Evolutionary conservation across 805 yeast species (phyloP).

Genomic region (Lipomyces yamadae): DNA sequence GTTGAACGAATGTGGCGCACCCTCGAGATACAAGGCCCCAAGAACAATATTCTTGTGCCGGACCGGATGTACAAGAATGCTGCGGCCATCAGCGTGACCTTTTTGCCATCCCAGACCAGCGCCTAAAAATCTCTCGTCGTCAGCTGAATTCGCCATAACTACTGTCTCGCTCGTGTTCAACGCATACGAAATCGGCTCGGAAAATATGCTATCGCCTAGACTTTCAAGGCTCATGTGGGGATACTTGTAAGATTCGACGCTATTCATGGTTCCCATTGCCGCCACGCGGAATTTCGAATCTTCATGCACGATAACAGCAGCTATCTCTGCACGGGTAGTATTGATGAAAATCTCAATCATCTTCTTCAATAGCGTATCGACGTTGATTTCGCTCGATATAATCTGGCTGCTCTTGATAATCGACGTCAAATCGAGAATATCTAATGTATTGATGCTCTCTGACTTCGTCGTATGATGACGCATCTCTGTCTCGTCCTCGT

Average conservation of each 20-base stretch:
- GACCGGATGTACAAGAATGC: slow-evolving; percentile 36
- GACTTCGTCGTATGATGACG: background rate
- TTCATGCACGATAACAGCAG: slow-evolving; percentile 34
- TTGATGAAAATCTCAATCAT: slow-evolving; percentile 38
- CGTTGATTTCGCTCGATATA: slow-evolving; percentile 38
- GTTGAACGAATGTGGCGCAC: slow-evolving; percentile 37
- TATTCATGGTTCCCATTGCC: slow-evolving; percentile 32
- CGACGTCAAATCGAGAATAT: slow-evolving; percentile 38
- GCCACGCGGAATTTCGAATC: slow-evolving; percentile 32
- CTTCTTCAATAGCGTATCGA: slow-evolving; percentile 33
- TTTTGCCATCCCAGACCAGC: slow-evolving; percentile 26
- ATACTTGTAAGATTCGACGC: slow-evolving; percentile 21
- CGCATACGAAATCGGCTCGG: slow-evolving; percentile 27
- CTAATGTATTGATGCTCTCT: slow-evolving; percentile 23
- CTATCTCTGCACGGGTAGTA: slow-evolving; percentile 36
- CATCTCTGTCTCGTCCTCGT: background rate
- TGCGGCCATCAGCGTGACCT: slow-evolving; percentile 32
- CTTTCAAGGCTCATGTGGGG: slow-evolving; percentile 22
- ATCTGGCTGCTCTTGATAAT: slow-evolving; percentile 38
- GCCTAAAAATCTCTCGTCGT: slow-evolving; percentile 31
- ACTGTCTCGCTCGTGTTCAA: slow-evolving; percentile 33
- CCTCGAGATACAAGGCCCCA: slow-evolving; percentile 39
- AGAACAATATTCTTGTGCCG: slow-evolving; percentile 29
- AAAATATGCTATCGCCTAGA: slow-evolving; percentile 14
- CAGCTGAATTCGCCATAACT: slow-evolving; percentile 25